phyloP scores from a whole-genome alignment of 1,139 yeast species.

The Suhomyces anneliseae region DNA sequence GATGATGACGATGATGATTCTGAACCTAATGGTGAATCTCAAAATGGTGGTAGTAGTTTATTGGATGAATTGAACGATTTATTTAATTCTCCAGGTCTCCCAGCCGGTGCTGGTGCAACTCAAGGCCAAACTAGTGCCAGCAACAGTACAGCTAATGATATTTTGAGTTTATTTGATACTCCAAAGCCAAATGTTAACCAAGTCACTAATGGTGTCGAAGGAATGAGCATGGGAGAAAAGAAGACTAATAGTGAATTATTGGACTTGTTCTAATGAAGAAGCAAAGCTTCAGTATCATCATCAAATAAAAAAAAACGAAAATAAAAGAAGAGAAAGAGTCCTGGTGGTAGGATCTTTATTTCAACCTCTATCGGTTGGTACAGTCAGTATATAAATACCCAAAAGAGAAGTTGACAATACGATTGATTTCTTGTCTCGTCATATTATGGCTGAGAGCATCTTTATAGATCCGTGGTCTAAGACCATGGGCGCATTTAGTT shows the following conservation, averaged over 20 bases:
- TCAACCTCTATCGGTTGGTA: too few relatives aligned
- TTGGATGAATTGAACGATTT: constrained; percentile 71
- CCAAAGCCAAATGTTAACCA: constrained; percentile 12
- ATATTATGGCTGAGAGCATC: not conserved
- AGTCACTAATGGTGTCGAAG: constrained; percentile 21
- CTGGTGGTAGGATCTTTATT: too few relatives aligned
- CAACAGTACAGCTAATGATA: constrained; percentile 32
- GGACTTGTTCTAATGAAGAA: constrained; percentile 48
- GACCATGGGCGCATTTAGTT: not conserved
- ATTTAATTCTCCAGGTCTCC: constrained; percentile 43
- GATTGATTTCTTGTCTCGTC: not conserved
- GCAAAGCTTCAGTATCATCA: too few relatives aligned
- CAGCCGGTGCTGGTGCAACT: constrained; percentile 10
- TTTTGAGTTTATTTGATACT: constrained; percentile 42
- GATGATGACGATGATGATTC: constrained; percentile 58
- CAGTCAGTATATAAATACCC: too few relatives aligned
- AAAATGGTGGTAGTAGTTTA: constrained; percentile 26
- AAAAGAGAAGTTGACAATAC: too few relatives aligned
- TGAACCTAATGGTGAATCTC: constrained; percentile 17
- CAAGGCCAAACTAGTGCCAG: constrained; percentile 14
- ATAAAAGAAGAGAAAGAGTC: not conserved
- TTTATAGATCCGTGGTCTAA: not conserved
- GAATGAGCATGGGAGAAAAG: constrained; percentile 20
- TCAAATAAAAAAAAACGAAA: too few relatives aligned
- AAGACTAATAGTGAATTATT: constrained; percentile 48